These are phyloP conservation scores for Lolium rigidum DNA, from an alignment of 176 grass and related monocot genomes.

Conservation along the genomic window DNA sequence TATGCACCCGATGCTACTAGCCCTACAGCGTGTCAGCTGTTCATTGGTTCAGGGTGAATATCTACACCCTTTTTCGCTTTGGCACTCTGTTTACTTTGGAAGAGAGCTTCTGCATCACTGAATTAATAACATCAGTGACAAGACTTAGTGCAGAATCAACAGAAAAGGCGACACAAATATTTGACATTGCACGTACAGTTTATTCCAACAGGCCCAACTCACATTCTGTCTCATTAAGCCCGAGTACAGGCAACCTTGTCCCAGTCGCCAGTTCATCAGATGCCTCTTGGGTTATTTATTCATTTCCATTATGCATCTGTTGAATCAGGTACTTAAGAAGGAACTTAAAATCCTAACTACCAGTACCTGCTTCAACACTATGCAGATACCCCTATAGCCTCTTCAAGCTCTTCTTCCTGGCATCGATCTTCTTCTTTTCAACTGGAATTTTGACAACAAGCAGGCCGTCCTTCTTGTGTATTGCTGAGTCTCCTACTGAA, in stretches of 20 bases:
- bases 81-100: background rate
- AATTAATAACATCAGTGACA: background rate
- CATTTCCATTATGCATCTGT: no score
- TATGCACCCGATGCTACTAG: no score
- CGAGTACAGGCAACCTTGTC: no score
- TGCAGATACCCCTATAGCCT: conserved; percentile 66
- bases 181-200: no score
- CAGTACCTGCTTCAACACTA: no score
- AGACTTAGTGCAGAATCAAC: conserved; percentile 22
- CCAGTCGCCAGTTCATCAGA: no score
- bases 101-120: conserved; percentile 30
- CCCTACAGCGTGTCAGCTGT: no score
- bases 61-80: background rate
- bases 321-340: no score
- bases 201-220: no score
- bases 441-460: conserved; percentile 42
- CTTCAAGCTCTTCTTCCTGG: conserved; percentile 95
- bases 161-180: no score
- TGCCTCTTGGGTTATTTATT: no score
- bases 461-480: conserved; percentile 52
- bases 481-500: conserved; percentile 43
- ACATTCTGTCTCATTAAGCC: no score
- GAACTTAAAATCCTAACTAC: background rate
- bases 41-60: conserved; percentile 33
- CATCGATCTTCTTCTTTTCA: conserved; percentile 93